Evolutionary conservation across 108 stramenopile species (phyloP).

Genomic region (Stephanodiscus triporus): DNA sequence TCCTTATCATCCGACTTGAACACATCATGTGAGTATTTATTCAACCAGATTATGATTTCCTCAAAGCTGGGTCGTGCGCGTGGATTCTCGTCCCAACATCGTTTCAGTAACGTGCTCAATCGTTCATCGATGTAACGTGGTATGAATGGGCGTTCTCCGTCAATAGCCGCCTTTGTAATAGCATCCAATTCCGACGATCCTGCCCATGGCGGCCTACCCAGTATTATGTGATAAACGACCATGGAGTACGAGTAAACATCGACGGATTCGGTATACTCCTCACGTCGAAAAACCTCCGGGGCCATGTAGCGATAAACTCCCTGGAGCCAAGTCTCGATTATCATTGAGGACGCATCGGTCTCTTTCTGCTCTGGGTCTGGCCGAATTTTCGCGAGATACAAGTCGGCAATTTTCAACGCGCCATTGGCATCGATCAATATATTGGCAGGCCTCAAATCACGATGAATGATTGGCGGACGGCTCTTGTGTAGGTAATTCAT

Average conservation of each 20-base stretch:
- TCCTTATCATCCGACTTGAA: slow-evolving; percentile 36
- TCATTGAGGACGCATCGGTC: slow-evolving; percentile 55
- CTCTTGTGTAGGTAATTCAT: slow-evolving; percentile 93
- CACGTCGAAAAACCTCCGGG: slow-evolving; percentile 85
- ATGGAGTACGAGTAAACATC: slow-evolving; percentile 92
- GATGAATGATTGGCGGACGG: slow-evolving; percentile 89
- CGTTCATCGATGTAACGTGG: slow-evolving; percentile 73
- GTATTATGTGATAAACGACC: slow-evolving; percentile 86
- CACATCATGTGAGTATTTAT: slow-evolving; percentile 58
- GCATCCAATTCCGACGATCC: slow-evolving; percentile 70
- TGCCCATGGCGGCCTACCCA: slow-evolving; percentile 81
- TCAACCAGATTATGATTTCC: slow-evolving; percentile 59
- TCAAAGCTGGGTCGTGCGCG: slow-evolving; percentile 72
- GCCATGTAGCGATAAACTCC: slow-evolving; percentile 92
- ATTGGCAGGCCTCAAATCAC: slow-evolving; percentile 91
- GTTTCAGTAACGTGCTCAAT: slow-evolving; percentile 64
- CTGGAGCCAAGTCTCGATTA: slow-evolving; percentile 13
- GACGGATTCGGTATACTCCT: slow-evolving; percentile 88
- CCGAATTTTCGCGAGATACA: slow-evolving; percentile 92
- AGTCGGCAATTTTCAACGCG: slow-evolving; percentile 94
- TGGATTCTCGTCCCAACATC: slow-evolving; percentile 87
- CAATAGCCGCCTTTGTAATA: slow-evolving; percentile 69
- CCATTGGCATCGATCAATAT: slow-evolving; percentile 86
- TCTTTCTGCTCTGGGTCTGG: slow-evolving; percentile 69
- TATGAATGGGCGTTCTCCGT: slow-evolving; percentile 81